Evolutionary conservation across 2,329 filamentous ascomycete species (phyloP).

Genomic region (Apiospora phragmitis): DNA sequence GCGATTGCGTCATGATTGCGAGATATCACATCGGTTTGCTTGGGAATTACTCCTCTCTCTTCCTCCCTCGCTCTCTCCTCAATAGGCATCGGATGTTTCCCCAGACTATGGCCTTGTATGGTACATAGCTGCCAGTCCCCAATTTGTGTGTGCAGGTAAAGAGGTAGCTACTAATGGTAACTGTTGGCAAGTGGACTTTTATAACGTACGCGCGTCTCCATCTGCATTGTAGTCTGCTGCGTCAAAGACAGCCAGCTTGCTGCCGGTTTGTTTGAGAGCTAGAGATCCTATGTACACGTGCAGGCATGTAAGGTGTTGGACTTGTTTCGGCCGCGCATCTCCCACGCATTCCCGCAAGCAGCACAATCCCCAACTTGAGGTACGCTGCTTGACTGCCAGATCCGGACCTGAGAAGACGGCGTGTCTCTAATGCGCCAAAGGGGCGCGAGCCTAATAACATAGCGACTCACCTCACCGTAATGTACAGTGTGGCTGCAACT

Average conservation of each 20-base stretch:
- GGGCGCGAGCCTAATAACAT: background rate
- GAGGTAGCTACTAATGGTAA: background rate
- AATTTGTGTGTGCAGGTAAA: background rate
- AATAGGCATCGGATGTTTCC: conserved; percentile 2
- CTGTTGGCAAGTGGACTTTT: conserved; percentile 5
- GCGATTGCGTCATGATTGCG: background rate
- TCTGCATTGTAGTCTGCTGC: background rate
- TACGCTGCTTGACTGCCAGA: background rate
- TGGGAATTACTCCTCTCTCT: background rate
- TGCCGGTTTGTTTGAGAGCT: conserved; percentile 7
- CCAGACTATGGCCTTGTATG: background rate
- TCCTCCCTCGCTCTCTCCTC: background rate
- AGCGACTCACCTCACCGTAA: background rate
- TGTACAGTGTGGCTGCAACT: background rate
- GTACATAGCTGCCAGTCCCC: background rate
- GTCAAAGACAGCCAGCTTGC: background rate
- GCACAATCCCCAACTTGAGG: background rate
- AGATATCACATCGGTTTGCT: background rate
- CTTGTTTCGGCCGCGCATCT: conserved; percentile 10
- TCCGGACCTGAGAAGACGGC: background rate
- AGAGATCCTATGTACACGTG: background rate
- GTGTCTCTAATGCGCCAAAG: background rate
- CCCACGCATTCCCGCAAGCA: conserved; percentile 9
- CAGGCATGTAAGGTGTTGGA: conserved; percentile 10
- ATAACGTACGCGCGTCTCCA: conserved; percentile 8